phyloP scores from a whole-genome alignment of 371 early-diverging fungal genomes.

The Mucor racemosus region DNA sequence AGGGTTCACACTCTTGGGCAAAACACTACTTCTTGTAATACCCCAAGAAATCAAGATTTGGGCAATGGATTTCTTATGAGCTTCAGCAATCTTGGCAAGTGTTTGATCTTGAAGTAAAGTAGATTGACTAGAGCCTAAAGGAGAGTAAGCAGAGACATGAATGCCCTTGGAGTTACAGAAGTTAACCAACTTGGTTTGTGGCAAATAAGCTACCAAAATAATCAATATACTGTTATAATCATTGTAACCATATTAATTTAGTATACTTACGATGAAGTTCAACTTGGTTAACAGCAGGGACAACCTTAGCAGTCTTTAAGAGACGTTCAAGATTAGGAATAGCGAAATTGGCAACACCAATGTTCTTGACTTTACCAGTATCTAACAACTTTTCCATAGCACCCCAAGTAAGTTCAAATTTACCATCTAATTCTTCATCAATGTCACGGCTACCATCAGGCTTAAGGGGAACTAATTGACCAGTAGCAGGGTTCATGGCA shows the following conservation, averaged over 20 bases:
- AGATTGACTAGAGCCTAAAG: slow-evolving; percentile 65
- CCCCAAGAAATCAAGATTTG: slow-evolving; percentile 84
- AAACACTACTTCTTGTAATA: slow-evolving; percentile 59
- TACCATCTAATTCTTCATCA: slow-evolving; percentile 31
- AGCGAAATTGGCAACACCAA: slow-evolving; percentile 72
- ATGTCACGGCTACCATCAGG: slow-evolving; percentile 47
- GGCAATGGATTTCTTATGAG: slow-evolving; percentile 66
- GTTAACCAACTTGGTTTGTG: slow-evolving; percentile 62
- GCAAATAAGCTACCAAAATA: slow-evolving; percentile 63
- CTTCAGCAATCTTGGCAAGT: slow-evolving; percentile 66
- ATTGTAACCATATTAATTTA: neutral
- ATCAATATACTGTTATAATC: neutral
- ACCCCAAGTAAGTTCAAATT: slow-evolving; percentile 52
- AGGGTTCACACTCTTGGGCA: slow-evolving; percentile 60
- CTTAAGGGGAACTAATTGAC: slow-evolving; percentile 32
- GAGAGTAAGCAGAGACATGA: slow-evolving; percentile 72
- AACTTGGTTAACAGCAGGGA: slow-evolving; percentile 72
- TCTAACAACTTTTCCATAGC: slow-evolving; percentile 68
- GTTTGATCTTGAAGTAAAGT: slow-evolving; percentile 47
- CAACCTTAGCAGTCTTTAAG: slow-evolving; percentile 56
- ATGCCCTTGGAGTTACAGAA: slow-evolving; percentile 63
- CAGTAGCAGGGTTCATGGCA: slow-evolving; percentile 43
- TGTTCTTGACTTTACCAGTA: slow-evolving; percentile 66
- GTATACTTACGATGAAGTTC: slow-evolving; percentile 67
- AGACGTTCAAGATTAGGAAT: slow-evolving; percentile 56